These are phyloP conservation scores for Fusarium sp. DNA, from an alignment of 2,329 filamentous ascomycete genomes.

Conservation along the genomic window DNA sequence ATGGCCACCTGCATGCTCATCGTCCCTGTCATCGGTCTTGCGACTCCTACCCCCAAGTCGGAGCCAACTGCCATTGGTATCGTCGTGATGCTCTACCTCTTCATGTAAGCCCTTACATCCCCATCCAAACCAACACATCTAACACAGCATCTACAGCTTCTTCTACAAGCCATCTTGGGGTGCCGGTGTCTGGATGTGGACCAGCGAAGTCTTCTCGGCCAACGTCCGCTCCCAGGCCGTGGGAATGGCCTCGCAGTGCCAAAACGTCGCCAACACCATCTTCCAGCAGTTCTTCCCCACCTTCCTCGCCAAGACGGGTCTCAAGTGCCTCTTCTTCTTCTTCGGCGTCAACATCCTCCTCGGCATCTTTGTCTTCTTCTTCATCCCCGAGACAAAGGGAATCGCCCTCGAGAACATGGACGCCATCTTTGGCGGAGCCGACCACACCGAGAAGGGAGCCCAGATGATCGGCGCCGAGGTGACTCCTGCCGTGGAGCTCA, in stretches of 20 bases:
- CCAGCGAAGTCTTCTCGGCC: conserved; percentile 76
- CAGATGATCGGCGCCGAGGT: conserved; percentile 42
- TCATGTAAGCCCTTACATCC: conserved; percentile 52
- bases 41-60: conserved; percentile 68
- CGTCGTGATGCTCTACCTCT: conserved; percentile 75
- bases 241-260: conserved; percentile 71
- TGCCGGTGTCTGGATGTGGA: conserved; percentile 79
- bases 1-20: conserved; percentile 79
- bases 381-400: conserved; percentile 63
- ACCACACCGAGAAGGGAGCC: conserved; percentile 45
- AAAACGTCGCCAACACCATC: conserved; percentile 74
- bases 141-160: conserved; percentile 51
- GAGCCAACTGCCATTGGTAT: conserved; percentile 73
- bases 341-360: conserved; percentile 56
- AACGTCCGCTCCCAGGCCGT: conserved; percentile 79
- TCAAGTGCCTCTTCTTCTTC: conserved; percentile 55
- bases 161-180: conserved; percentile 79
- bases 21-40: conserved; percentile 59
- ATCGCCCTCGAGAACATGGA: conserved; percentile 74
- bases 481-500: conserved; percentile 29
- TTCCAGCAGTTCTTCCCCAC: conserved; percentile 79
- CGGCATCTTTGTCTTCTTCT: conserved; percentile 62
- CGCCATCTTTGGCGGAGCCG: conserved; percentile 62
- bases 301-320: conserved; percentile 68
- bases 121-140: not conserved